A percentile compares a stretch with the other conserved stretches of the same genome.
Conservation (phyloP, 306 rosid species). For the Fragaria ananassa region DNA sequence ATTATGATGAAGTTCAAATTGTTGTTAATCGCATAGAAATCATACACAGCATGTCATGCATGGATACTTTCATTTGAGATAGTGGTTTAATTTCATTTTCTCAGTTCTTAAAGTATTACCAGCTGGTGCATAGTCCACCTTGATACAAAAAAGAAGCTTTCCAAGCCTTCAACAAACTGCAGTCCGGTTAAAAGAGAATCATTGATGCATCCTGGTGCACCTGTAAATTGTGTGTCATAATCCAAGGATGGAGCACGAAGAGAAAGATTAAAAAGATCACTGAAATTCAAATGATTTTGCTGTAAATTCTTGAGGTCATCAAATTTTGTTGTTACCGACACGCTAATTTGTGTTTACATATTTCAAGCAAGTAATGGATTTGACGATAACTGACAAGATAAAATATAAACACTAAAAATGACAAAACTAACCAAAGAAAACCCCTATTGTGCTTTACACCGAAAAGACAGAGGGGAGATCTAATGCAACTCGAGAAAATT, state of each 20-base stretch:
- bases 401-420: not conserved
- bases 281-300: not conserved
- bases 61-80: conserved; percentile 15
- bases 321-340: not conserved
- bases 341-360: not conserved
- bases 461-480: not conserved
- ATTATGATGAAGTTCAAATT: not conserved
- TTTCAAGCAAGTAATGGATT: not conserved
- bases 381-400: not conserved
- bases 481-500: not conserved
- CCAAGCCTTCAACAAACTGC: conserved; percentile 82
- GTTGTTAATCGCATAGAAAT: not conserved
- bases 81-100: not conserved
- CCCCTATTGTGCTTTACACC: not conserved
- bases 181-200: conserved; percentile 89
- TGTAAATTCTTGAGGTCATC: not conserved
- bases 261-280: not conserved
- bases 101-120: conserved; percentile 43
- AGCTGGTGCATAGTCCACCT: conserved; percentile 98
- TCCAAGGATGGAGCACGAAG: conserved; percentile 10
- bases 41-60: not conserved
- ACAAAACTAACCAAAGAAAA: not conserved
- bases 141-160: conserved; percentile 75
- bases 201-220: conserved; percentile 92
- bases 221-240: conserved; percentile 49